Evolutionary conservation across 371 early-diverging fungal genomes (phyloP).

Genomic region (Mortierella sp.): DNA sequence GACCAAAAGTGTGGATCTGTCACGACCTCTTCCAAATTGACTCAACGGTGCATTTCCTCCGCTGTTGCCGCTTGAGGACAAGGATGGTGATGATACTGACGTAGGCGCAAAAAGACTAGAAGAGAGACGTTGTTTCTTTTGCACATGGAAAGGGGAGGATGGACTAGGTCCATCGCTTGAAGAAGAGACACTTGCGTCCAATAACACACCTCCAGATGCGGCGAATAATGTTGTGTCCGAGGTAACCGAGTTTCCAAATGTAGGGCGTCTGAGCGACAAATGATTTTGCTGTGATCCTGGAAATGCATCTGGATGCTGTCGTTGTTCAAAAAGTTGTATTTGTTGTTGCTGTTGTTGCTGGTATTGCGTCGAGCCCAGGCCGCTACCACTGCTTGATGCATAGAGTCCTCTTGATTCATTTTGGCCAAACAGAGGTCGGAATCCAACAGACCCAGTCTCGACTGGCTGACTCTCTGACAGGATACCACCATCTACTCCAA

Average conservation of each 20-base stretch:
- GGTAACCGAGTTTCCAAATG: slow-evolving; percentile 15
- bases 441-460: slow-evolving; percentile 26
- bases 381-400: neutral
- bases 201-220: slow-evolving; percentile 27
- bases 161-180: neutral
- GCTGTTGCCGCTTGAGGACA: neutral
- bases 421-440: slow-evolving; percentile 39
- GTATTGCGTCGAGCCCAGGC: slow-evolving; percentile 5
- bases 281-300: slow-evolving; percentile 14
- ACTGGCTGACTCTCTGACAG: slow-evolving; percentile 8
- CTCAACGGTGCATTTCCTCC: slow-evolving; percentile 3
- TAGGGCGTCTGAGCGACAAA: slow-evolving; percentile 18
- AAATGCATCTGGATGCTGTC: neutral
- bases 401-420: slow-evolving; percentile 24
- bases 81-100: slow-evolving; percentile 13
- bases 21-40: slow-evolving; percentile 30
- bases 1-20: slow-evolving; percentile 32
- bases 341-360: slow-evolving; percentile 30
- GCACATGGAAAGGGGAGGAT: slow-evolving; percentile 15
- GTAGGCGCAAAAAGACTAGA: slow-evolving; percentile 13
- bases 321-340: slow-evolving; percentile 9
- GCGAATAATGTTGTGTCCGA: slow-evolving; percentile 33
- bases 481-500: slow-evolving; percentile 12
- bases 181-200: slow-evolving; percentile 8
- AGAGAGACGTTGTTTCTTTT: slow-evolving; percentile 44